Conservation (phyloP, 352 stramenopile species). For the Phytophthora brassicae region DNA sequence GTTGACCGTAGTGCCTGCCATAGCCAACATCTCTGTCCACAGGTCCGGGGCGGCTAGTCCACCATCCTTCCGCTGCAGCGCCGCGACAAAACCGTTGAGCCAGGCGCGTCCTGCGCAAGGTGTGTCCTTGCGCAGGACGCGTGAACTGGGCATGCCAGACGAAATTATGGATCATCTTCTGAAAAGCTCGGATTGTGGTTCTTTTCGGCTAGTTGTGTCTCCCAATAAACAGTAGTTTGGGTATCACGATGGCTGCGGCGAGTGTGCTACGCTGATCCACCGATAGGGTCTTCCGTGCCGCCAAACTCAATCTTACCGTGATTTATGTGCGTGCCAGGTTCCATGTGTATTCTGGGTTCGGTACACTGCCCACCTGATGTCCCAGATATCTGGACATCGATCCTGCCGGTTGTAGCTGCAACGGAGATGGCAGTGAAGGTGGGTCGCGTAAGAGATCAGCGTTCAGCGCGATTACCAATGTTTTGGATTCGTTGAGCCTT, state of each 20-base stretch:
- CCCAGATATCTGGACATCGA: background rate
- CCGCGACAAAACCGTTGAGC: no score
- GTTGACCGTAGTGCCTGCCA: background rate
- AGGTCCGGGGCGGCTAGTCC: no score
- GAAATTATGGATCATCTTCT: background rate
- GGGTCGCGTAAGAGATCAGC: background rate
- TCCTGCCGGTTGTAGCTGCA: background rate
- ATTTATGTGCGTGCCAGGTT: background rate
- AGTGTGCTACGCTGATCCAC: background rate
- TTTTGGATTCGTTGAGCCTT: background rate
- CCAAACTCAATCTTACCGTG: background rate
- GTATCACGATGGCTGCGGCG: background rate
- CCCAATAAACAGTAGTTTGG: background rate
- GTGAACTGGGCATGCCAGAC: no score
- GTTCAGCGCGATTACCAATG: background rate
- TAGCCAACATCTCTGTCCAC: no score
- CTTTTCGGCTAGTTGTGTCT: background rate
- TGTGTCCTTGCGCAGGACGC: no score
- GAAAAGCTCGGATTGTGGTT: background rate
- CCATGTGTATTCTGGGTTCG: background rate
- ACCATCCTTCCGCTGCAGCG: no score
- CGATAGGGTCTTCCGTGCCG: background rate
- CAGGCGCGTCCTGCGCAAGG: no score
- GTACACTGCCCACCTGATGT: background rate
- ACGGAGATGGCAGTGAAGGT: background rate